Evolutionary conservation across 2,329 filamentous ascomycete genomes (phyloP).

Genomic region (Chlorencoelia australis): DNA sequence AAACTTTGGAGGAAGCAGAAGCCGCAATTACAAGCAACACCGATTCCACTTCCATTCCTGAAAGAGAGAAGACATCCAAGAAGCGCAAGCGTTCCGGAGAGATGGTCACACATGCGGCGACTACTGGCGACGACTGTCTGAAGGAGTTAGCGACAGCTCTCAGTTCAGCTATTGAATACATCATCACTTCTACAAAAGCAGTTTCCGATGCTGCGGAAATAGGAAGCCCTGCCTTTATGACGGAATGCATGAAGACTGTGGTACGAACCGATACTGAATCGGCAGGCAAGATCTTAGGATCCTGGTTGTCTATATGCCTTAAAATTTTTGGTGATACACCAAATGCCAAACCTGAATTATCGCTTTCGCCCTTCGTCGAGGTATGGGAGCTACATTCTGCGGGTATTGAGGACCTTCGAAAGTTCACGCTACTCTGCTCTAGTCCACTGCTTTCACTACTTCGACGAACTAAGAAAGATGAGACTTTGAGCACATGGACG

Average conservation of each 20-base stretch:
- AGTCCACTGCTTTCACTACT: conserved; percentile 22
- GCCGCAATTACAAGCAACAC: conserved; percentile 24
- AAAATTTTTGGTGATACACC: conserved; percentile 6
- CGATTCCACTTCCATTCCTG: conserved; percentile 13
- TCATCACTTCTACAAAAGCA: conserved; percentile 14
- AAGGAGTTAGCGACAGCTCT: conserved; percentile 17
- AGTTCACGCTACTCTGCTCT: conserved; percentile 27
- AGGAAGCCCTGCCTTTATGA: conserved; percentile 15
- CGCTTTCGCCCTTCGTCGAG: conserved; percentile 23
- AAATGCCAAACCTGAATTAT: conserved; percentile 4
- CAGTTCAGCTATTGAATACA: conserved; percentile 13
- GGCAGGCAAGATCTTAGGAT: conserved; percentile 22
- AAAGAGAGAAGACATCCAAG: conserved; percentile 26
- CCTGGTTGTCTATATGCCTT: conserved; percentile 25
- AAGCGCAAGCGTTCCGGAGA: conserved; percentile 25
- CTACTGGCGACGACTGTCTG: conserved; percentile 1
- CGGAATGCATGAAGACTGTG: conserved; percentile 25
- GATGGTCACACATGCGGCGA: conserved; percentile 8
- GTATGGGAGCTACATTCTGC: conserved; percentile 21
- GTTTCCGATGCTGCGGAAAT: neutral
- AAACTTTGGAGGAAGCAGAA: conserved; percentile 49
- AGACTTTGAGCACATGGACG: conserved; percentile 11
- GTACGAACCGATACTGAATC: conserved; percentile 23
- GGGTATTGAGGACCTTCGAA: conserved; percentile 15
- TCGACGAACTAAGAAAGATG: conserved; percentile 6